phyloP scores from a whole-genome alignment of 768 basidiomycete genomes.

The Lactifluus volemus region DNA sequence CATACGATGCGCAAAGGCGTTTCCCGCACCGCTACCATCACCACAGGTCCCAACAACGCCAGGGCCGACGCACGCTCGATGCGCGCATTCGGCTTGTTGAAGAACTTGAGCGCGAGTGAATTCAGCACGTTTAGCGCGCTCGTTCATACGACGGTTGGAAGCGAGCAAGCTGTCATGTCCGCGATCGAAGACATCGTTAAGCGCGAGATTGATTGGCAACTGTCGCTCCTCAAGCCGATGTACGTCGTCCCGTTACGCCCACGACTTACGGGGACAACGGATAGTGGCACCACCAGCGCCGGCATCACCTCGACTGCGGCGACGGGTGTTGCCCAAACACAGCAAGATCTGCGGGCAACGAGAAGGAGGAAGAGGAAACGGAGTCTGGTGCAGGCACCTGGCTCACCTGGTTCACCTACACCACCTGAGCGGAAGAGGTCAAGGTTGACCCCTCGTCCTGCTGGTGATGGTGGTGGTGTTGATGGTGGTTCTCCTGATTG shows the following conservation, averaged over 20 bases:
- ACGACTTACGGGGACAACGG: background rate
- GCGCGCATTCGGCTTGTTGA: background rate
- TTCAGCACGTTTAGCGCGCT: conserved; percentile 4
- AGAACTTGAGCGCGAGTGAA: background rate
- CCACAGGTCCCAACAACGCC: background rate
- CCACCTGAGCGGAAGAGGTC: background rate
- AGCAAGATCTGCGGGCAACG: background rate
- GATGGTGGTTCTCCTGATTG: too few relatives aligned
- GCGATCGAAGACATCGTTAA: background rate
- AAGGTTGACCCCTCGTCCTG: background rate
- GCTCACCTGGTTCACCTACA: background rate
- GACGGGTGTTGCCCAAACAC: background rate
- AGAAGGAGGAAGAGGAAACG: background rate
- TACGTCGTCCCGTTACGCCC: background rate
- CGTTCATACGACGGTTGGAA: background rate
- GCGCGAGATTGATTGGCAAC: conserved; percentile 13
- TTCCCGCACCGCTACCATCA: background rate
- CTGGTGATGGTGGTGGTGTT: too few relatives aligned
- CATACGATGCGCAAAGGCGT: background rate
- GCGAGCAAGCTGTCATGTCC: background rate
- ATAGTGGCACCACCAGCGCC: background rate
- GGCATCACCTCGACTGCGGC: background rate
- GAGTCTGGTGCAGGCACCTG: background rate
- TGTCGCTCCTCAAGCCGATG: background rate
- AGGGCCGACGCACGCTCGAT: background rate